Evolutionary conservation across 768 basidiomycete species (phyloP).

Genomic region (Termitomyces sp.): DNA sequence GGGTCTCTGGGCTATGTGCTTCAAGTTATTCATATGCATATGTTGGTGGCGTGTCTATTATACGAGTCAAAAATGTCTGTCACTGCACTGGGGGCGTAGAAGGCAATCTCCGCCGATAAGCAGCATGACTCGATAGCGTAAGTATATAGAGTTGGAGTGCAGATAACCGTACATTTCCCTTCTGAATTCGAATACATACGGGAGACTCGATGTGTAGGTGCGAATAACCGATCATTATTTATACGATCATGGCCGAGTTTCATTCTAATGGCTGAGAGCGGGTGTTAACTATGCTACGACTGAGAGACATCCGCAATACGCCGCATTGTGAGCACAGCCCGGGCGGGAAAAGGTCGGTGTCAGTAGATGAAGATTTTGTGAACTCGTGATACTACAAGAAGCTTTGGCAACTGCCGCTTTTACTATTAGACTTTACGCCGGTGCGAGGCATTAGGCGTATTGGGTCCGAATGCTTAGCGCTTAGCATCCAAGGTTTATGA

Average conservation of each 20-base stretch:
- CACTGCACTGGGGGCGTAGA: not conserved
- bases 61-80: not conserved
- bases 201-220: not conserved
- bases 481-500: not conserved
- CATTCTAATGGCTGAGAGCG: not conserved
- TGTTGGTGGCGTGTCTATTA: not conserved
- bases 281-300: not conserved
- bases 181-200: not conserved
- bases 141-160: not conserved
- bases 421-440: not conserved
- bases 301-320: not conserved
- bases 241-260: not conserved
- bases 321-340: not conserved
- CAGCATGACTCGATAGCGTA: not conserved
- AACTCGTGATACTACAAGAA: not conserved
- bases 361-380: not conserved
- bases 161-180: not conserved
- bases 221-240: slow-evolving; percentile 4
- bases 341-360: slow-evolving; percentile 9
- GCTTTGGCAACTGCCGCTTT: not conserved
- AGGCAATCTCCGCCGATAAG: not conserved
- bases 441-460: not conserved
- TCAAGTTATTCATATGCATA: not conserved
- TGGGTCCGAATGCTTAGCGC: no score
- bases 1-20: not conserved